Percentiles rank a stretch among this genome's conserved stretches.
Conservation (phyloP, 176 grass and related monocot genomes). For the Juncus inflexus region DNA sequence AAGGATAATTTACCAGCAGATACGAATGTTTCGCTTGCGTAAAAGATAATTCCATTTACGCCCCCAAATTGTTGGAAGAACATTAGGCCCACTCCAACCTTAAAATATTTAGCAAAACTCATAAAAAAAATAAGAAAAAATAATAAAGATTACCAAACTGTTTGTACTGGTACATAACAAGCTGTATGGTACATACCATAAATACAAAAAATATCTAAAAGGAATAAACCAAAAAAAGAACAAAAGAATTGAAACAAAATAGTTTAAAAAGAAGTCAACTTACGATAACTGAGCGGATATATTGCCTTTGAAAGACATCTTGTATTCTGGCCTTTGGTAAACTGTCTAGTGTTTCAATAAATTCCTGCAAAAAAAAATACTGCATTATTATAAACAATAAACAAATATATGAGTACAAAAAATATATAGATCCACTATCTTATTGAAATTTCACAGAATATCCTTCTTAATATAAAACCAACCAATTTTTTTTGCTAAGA, state of each 20-base stretch:
- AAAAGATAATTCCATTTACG: conserved; percentile 61
- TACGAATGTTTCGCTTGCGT: conserved; percentile 57
- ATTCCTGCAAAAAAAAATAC: conserved; percentile 37
- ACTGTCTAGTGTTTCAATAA: conserved; percentile 26
- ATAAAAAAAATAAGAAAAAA: conserved; percentile 1
- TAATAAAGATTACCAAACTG: neutral
- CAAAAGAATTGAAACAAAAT: too few species aligned
- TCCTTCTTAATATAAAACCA: too few species aligned
- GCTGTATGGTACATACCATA: too few species aligned
- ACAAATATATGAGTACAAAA: neutral
- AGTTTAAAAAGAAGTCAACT: conserved; percentile 5
- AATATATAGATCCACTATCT: too few species aligned
- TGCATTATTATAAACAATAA: neutral
- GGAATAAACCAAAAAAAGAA: too few species aligned
- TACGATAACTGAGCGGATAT: conserved; percentile 40
- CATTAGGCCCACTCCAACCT: conserved; percentile 54
- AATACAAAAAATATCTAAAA: too few species aligned
- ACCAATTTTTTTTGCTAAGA: too few species aligned
- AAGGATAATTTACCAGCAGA: conserved; percentile 44
- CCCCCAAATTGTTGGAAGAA: conserved; percentile 63
- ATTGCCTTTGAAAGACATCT: conserved; percentile 42
- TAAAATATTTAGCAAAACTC: neutral
- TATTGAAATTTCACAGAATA: neutral
- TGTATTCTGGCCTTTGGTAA: conserved; percentile 43
- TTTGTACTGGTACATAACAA: neutral